phyloP scores from a whole-genome alignment of 1,139 yeast genomes.

The Waltiozyma sp. region DNA sequence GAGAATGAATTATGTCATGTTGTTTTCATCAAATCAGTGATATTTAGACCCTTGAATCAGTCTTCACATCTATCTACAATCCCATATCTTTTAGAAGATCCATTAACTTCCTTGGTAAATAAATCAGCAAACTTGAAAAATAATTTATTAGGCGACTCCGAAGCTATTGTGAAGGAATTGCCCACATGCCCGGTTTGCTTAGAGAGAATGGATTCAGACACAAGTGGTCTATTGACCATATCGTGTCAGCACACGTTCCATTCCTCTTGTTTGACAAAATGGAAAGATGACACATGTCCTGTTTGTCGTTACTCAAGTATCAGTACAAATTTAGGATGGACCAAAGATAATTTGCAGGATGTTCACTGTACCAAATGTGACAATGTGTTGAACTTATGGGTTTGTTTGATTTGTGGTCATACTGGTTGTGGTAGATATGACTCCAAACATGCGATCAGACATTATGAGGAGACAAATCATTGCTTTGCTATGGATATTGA shows the following conservation, averaged over 20 bases:
- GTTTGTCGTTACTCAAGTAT: constrained; percentile 71
- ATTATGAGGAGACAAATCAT: constrained; percentile 68
- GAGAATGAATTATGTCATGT: constrained; percentile 85
- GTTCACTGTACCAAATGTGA: constrained; percentile 39
- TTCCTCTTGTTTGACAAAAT: constrained; percentile 76
- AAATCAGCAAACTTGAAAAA: constrained; percentile 11
- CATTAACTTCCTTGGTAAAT: constrained; percentile 38
- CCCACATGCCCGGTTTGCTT: constrained; percentile 94
- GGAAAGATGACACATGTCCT: constrained; percentile 90
- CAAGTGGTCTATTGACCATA: constrained; percentile 76
- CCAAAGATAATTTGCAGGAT: constrained; percentile 13
- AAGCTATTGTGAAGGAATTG: constrained; percentile 38
- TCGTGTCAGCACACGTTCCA: constrained; percentile 94
- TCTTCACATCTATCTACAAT: constrained; percentile 22
- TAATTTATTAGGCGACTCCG: background rate
- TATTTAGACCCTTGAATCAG: constrained; percentile 24
- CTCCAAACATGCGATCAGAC: constrained; percentile 78
- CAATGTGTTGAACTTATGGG: constrained; percentile 68
- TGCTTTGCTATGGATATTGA: constrained; percentile 85
- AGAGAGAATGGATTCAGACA: constrained; percentile 75
- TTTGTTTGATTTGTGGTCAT: constrained; percentile 81
- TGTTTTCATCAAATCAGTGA: constrained; percentile 53
- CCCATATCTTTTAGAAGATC: constrained; percentile 67
- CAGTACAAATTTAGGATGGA: constrained; percentile 7
- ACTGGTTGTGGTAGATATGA: constrained; percentile 89